Evolutionary conservation across 192 early-diverging fungal species (phyloP), one percentile per base, ranked within the genome.

Genomic region (Coemansia sp.): DNA sequence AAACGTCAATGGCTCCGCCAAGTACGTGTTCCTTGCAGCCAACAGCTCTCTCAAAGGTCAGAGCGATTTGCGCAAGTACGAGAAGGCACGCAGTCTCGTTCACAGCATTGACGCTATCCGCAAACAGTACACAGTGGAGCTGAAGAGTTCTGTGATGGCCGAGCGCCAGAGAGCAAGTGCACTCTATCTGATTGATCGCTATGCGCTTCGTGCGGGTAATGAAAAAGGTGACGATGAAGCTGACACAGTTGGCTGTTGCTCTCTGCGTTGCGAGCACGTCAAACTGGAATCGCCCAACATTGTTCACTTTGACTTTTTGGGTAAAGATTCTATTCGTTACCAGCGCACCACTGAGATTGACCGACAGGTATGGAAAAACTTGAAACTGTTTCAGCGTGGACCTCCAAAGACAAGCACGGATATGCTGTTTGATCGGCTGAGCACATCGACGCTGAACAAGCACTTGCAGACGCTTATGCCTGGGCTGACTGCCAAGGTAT

Each of bases 161-260:
- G 91, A 81, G 30, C 87, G 97, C 27, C 97, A 98, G 72, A 87
- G 91, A 30, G 94, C 94, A 33, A 98, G 94, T 0, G 94, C 93
- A 5, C 85, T 98, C 84, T 98, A 98, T 64, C 84, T 98, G 11
- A 98, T 98, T 53, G 97, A 98, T 83, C 85, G 87, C 46, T 85
- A 93, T 21, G 97, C 97, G 9, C 85, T 98, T 52, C 85, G 97
- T 87, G 97, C 97, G 9, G 97, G 97, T 51, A 97, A 97, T 68
- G 97, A 98, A 64, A 98, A 98, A 80, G 89, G 93, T 39, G 94
- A 94, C 31, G 95, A 98, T 61, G 95, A 97, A 81, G 97, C 97
- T 0, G 97, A 98, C 74, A 98, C 97, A 4, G 97, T 98, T 0
- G 97, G 97, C 70, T 98, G 97, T 68, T 98, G 97, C 81, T 98